phyloP scores from a whole-genome alignment of 2,329 filamentous ascomycete genomes.

The Aspergillus chevalieri region DNA sequence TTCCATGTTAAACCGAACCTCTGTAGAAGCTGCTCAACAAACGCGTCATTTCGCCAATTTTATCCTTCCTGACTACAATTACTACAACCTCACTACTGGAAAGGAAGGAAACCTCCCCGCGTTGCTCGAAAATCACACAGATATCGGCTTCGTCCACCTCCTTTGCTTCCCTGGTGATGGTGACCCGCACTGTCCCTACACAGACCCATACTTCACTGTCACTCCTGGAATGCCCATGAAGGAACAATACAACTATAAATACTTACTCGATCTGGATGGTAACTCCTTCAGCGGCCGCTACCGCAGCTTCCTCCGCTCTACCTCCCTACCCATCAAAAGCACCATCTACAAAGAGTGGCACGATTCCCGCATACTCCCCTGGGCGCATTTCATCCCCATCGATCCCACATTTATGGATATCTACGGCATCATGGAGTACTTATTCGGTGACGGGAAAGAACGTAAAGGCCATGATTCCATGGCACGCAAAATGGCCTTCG shows the following conservation, averaged over 20 bases:
- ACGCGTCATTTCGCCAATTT: slow-evolving; percentile 23
- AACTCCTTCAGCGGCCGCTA: slow-evolving; percentile 65
- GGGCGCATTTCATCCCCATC: slow-evolving; percentile 78
- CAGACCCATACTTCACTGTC: slow-evolving; percentile 35
- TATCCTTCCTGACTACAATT: slow-evolving; percentile 30
- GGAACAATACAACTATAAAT: slow-evolving; percentile 54
- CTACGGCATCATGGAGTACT: slow-evolving; percentile 69
- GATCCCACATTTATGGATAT: slow-evolving; percentile 67
- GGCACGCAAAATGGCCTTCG: slow-evolving; percentile 59
- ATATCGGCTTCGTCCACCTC: slow-evolving; percentile 41
- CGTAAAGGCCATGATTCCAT: slow-evolving; percentile 42
- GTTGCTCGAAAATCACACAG: slow-evolving; percentile 35
- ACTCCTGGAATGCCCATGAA: slow-evolving; percentile 17
- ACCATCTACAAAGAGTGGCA: slow-evolving; percentile 79
- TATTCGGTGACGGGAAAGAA: slow-evolving; percentile 52
- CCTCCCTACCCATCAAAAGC: slow-evolving; percentile 67
- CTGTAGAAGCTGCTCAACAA: slow-evolving; percentile 6
- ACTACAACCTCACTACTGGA: slow-evolving; percentile 28
- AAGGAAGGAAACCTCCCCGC: slow-evolving; percentile 27
- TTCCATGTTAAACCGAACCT: slow-evolving; percentile 57
- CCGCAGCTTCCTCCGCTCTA: slow-evolving; percentile 62
- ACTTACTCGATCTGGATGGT: slow-evolving; percentile 70
- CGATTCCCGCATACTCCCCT: slow-evolving; percentile 64
- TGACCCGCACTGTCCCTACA: slow-evolving; percentile 42
- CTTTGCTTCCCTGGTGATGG: slow-evolving; percentile 36